Percentiles rank a stretch among this genome's conserved stretches.
phyloP scores from a whole-genome alignment of 345 rosid species.

The Noccaea caerulescens region DNA sequence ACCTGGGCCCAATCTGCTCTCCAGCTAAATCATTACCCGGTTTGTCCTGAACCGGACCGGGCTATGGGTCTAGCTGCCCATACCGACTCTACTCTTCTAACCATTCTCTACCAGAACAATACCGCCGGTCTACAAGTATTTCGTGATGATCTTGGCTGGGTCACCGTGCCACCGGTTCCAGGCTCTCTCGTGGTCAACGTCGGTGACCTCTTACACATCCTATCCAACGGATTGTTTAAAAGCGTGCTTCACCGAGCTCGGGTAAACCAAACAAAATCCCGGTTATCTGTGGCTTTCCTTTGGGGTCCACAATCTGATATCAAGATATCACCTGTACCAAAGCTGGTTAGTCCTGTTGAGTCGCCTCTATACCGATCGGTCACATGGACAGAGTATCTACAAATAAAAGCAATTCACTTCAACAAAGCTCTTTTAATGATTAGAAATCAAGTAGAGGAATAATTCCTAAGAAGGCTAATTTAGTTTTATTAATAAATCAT shows the following conservation, averaged over 20 bases:
- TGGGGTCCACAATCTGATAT: conserved; percentile 55
- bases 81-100: conserved; percentile 75
- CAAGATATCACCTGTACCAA: conserved; percentile 51
- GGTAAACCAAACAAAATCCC: conserved; percentile 53
- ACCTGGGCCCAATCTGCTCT: conserved; percentile 49
- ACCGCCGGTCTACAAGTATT: conserved; percentile 64
- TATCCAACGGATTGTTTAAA: conserved; percentile 63
- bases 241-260: conserved; percentile 73
- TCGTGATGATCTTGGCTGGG: conserved; percentile 68
- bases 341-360: conserved; percentile 37
- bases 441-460: conserved; percentile 37
- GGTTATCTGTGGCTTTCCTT: conserved; percentile 73
- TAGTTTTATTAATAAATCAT: conserved; percentile 25
- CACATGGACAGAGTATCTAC: conserved; percentile 57
- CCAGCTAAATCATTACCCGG: conserved; percentile 86
- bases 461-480: conserved; percentile 10
- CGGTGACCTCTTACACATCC: conserved; percentile 80
- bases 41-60: conserved; percentile 69
- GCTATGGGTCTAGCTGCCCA: conserved; percentile 93
- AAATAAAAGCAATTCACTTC: conserved; percentile 57
- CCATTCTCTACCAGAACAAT: conserved; percentile 66
- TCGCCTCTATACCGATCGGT: conserved; percentile 54
- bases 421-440: conserved; percentile 64
- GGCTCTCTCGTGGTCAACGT: conserved; percentile 80
- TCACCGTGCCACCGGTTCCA: conserved; percentile 52